Evolutionary conservation across 2,329 filamentous ascomycete species (phyloP), one percentile per base, ranked within the genome.

Genomic region (Fusarium newnesense): DNA sequence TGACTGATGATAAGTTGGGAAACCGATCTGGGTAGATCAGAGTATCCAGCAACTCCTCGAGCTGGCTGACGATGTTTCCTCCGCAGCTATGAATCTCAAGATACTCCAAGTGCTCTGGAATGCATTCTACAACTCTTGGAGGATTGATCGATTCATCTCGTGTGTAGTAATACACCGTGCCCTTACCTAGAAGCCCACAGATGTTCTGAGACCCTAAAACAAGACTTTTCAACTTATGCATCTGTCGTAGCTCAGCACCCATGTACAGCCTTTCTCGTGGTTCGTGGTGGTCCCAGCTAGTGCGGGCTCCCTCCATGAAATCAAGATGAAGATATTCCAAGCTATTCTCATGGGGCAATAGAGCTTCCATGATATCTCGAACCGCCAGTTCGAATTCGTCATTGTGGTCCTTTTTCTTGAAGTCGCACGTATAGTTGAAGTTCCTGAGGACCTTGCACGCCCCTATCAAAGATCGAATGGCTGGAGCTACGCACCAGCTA

Each of bases 221-320:
- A 1, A 53, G 9, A 4, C 18, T 8, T 21, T 53, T 37, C 24
- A 26, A 11, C 2, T 21, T 36, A n/a, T 26, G 30, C 49, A 53
- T 53, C 9, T 26, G 49, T 53, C 49, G 49, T 3, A 53, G n/a
- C 18, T 37, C 49, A 26, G 1, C 7, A 11, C 30, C 49, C 32
- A 36, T 15, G 1, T 11, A 37, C 0, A 34, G 6, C 10, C 47
- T 8, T 10, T 34, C 47, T 10, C 16, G n/a, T 50, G 30, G 30
- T 18, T 16, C 47, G 1, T 2, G 4, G 3, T 2, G 1, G 16
- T 0, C 15, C 21, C 2, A 8, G 1, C n/a, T 9, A 0, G 9
- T 26, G n/a, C 16, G 49, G 4, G 9, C 16, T 26, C 2, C 49
- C 2, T 53, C 49, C 1, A 5, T 8, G 6, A 26, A 21, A 37